Percentiles rank a stretch among this genome's conserved stretches.
phyloP scores from a whole-genome alignment of 2,329 filamentous ascomycete species.

The Neospermospora avenae region DNA sequence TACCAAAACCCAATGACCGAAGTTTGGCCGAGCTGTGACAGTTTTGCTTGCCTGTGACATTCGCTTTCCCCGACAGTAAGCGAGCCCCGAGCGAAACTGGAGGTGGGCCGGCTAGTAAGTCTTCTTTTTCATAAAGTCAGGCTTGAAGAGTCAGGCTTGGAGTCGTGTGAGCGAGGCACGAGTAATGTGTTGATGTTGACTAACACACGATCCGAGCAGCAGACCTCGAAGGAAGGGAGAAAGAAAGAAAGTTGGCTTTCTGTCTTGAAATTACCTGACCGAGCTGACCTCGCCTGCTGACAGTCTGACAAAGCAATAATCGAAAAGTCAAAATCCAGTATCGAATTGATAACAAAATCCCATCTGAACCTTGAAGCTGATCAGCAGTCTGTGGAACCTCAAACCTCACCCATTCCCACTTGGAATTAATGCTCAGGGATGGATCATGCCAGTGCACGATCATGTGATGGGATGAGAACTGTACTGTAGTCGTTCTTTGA shows the following conservation, averaged over 20 bases:
- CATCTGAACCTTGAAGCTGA: background rate
- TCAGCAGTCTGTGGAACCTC: background rate
- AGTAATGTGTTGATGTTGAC: background rate
- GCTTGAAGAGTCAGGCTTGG: no score
- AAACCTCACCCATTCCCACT: background rate
- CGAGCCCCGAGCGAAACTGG: no score
- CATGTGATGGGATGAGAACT: background rate
- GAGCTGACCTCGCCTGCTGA: no score
- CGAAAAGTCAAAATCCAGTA: background rate
- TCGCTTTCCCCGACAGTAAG: no score
- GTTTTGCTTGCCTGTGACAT: no score
- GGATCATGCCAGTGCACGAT: background rate
- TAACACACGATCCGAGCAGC: no score
- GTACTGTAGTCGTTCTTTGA: background rate
- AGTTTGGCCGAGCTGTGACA: no score
- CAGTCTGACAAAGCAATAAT: background rate
- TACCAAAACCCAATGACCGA: no score
- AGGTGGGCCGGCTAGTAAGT: no score
- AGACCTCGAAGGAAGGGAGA: background rate
- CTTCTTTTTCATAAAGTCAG: background rate
- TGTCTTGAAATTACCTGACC: background rate
- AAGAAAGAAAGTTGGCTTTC: background rate
- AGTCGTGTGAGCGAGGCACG: background rate
- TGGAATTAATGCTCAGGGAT: background rate
- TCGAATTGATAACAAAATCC: background rate